Evolutionary conservation across 1,139 yeast species (phyloP).

Genomic region (Nakaseomyces uthaithaninus): DNA sequence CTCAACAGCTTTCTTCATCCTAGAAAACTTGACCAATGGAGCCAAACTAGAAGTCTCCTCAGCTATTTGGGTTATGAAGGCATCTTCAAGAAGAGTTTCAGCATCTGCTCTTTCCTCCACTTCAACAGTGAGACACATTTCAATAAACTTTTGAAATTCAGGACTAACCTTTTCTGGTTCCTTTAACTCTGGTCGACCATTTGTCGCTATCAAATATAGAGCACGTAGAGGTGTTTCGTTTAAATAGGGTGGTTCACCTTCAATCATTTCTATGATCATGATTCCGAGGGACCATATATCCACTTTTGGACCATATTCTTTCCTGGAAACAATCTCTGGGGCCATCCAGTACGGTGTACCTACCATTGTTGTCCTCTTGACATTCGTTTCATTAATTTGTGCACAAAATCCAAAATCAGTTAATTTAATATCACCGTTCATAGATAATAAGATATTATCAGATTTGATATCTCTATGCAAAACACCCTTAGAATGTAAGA

Average conservation of each 20-base stretch:
- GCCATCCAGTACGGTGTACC: conserved; percentile 99
- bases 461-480: conserved; percentile 95
- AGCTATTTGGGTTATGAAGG: conserved; percentile 56
- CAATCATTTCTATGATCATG: conserved; percentile 97
- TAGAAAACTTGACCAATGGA: conserved; percentile 81
- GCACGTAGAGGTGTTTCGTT: conserved; percentile 91
- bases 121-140: conserved; percentile 77
- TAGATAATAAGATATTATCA: conserved; percentile 76
- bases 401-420: conserved; percentile 86
- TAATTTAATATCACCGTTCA: conserved; percentile 82
- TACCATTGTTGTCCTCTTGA: conserved; percentile 93
- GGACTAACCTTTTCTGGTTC: conserved; percentile 77
- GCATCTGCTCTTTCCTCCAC: conserved; percentile 81
- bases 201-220: conserved; percentile 83
- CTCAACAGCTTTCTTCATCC: conserved; percentile 63
- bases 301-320: conserved; percentile 94
- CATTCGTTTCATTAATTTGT: conserved; percentile 76
- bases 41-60: conserved; percentile 70
- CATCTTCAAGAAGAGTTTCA: conserved; percentile 59
- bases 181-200: conserved; percentile 88
- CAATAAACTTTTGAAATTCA: conserved; percentile 59
- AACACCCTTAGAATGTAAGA: conserved; percentile 86
- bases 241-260: conserved; percentile 96
- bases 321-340: conserved; percentile 90
- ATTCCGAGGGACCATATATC: conserved; percentile 97